Evolutionary conservation across 2,329 filamentous ascomycete species (phyloP), one percentile per base, ranked within the genome.

Genomic region (Colletotrichum limetticola): DNA sequence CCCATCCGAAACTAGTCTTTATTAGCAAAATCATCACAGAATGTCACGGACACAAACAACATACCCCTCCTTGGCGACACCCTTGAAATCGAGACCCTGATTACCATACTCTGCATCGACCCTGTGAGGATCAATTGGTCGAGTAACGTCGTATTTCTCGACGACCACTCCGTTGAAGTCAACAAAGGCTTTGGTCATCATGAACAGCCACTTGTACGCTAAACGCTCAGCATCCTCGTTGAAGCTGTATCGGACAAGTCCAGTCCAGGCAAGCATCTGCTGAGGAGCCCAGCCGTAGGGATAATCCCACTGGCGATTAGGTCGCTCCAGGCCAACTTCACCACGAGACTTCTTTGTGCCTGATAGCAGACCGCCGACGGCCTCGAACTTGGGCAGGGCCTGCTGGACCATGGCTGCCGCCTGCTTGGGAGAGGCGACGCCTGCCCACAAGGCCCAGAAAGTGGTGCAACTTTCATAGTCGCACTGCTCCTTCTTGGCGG

Each of bases 101-200:
- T 99, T 99, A 7, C 97, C 97, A 80, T 99, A 99, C 84, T 99
- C 97, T 71, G 96, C 97, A 82, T 97, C 95, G 14, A 98, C 97
- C 74, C 94, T 92, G 84, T 98, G 97, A 49, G 97, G 95, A 79
- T 98, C 95, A 69, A 95, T 91, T 5, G 93, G 92, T 69, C 94
- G 88, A 24, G 96, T 98, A 73, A 99, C 97, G 83, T 99, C 94
- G 85, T 99, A 99, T 86, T 99, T 99, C 84, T 99, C 97, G 6
- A 98, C 97, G 1, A 99, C 96, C 9, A 98, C 95, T 52, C 97
- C 97, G 80, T 98, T 98, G 87, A 96, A 98, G 82, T 99, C 96
- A 74, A 98, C 95, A 85, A 98, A 98, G 0, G 97, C 95, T 84
- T 97, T 98, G 71, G 95, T 98, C 79, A 98, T 95, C 96, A 98